Evolutionary conservation across 495 filamentous ascomycete genomes (phyloP).

Genomic region (Bacidia rubella): DNA sequence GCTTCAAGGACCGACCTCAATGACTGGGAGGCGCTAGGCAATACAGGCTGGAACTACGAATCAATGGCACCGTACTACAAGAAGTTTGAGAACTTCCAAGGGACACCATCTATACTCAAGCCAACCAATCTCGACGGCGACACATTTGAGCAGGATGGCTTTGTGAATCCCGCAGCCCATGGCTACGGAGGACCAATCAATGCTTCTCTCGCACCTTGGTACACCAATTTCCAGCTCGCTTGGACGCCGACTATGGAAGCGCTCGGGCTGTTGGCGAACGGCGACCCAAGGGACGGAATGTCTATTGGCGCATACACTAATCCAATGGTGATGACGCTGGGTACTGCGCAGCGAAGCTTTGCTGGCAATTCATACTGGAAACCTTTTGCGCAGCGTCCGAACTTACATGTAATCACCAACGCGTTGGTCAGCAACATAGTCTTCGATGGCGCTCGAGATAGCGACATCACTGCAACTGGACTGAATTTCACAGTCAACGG

Average conservation of each 20-base stretch:
- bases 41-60: slow-evolving; percentile 37
- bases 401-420: slow-evolving; percentile 33
- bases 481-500: slow-evolving; percentile 4
- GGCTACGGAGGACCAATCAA: slow-evolving; percentile 28
- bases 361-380: slow-evolving; percentile 8
- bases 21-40: slow-evolving; percentile 37
- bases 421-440: slow-evolving; percentile 33
- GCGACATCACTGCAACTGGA: slow-evolving; percentile 7
- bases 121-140: slow-evolving; percentile 10
- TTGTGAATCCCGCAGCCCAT: slow-evolving; percentile 23
- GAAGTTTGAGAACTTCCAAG: slow-evolving; percentile 29
- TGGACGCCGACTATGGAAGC: slow-evolving; percentile 19
- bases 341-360: slow-evolving; percentile 8
- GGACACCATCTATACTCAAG: slow-evolving; percentile 15
- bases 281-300: slow-evolving; percentile 6
- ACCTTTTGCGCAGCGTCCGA: slow-evolving; percentile 19
- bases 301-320: slow-evolving; percentile 7
- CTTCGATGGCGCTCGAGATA: slow-evolving; percentile 21
- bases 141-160: slow-evolving; percentile 18
- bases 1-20: slow-evolving; percentile 28
- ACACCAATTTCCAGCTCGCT: slow-evolving; percentile 22
- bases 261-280: slow-evolving; percentile 2
- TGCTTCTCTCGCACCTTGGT: slow-evolving; percentile 27
- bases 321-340: slow-evolving; percentile 7
- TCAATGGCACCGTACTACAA: slow-evolving; percentile 29